phyloP scores from a whole-genome alignment of 2,329 filamentous ascomycete genomes.

The Sclerotinia minor region DNA sequence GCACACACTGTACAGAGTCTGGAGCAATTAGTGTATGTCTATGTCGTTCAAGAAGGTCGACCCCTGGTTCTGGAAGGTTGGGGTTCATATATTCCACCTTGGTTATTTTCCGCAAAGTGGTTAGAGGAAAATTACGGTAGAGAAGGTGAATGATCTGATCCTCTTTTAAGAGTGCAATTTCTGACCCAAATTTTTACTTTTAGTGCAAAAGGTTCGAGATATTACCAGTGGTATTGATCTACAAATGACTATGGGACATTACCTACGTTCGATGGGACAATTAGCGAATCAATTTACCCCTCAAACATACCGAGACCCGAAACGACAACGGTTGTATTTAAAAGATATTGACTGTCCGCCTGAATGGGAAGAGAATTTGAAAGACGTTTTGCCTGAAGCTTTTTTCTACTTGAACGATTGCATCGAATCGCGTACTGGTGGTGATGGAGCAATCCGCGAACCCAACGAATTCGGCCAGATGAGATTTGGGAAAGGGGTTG shows the following conservation, averaged over 20 bases:
- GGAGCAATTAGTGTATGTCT: slow-evolving; percentile 75
- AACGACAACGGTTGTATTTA: slow-evolving; percentile 83
- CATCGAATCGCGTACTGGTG: slow-evolving; percentile 55
- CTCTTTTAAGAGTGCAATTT: neutral
- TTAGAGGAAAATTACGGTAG: slow-evolving; percentile 74
- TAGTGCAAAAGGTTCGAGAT: slow-evolving; percentile 83
- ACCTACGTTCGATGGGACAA: slow-evolving; percentile 81
- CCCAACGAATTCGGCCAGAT: slow-evolving; percentile 45
- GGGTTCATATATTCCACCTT: slow-evolving; percentile 69
- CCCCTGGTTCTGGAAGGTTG: slow-evolving; percentile 92
- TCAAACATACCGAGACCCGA: slow-evolving; percentile 74
- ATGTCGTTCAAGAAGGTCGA: slow-evolving; percentile 83
- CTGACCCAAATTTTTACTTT: slow-evolving; percentile 33
- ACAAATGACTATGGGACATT: slow-evolving; percentile 85
- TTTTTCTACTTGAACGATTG: slow-evolving; percentile 90
- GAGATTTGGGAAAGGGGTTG: slow-evolving; percentile 48
- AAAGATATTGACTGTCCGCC: slow-evolving; percentile 96
- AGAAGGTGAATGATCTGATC: slow-evolving; percentile 59
- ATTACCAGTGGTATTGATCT: slow-evolving; percentile 71
- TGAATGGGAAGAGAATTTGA: slow-evolving; percentile 80
- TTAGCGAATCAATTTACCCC: slow-evolving; percentile 80
- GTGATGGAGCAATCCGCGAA: slow-evolving; percentile 55
- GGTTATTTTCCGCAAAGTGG: slow-evolving; percentile 80
- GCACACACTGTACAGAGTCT: slow-evolving; percentile 76
- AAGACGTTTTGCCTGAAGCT: slow-evolving; percentile 73